Conservation (phyloP, 2,329 filamentous ascomycete species). For the Pestalotiopsis sp. region DNA sequence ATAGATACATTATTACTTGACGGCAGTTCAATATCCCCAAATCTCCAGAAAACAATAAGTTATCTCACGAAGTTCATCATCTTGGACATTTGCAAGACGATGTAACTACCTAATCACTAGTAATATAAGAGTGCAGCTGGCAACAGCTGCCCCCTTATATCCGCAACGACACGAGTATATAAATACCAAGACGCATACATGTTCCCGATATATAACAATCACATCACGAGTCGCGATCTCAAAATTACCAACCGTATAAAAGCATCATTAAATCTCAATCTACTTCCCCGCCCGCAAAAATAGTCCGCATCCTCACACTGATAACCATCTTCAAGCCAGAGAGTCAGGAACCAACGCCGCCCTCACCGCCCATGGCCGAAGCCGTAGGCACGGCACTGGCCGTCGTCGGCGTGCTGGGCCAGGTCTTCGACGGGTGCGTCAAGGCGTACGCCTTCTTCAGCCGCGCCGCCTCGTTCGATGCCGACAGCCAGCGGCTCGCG, state of each 20-base stretch:
- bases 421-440: slow-evolving; percentile 50
- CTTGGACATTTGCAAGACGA: no score
- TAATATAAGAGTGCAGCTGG: neutral
- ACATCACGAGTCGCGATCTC: neutral
- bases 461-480: slow-evolving; percentile 42
- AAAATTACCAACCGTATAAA: neutral
- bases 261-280: neutral
- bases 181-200: neutral
- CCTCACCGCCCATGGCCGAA: slow-evolving; percentile 35
- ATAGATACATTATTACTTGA: no score
- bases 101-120: no score
- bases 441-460: slow-evolving; percentile 49
- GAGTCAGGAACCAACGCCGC: neutral
- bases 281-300: neutral
- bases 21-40: no score
- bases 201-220: neutral
- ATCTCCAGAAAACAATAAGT: no score
- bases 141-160: neutral
- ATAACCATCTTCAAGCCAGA: neutral
- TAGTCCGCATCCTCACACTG: neutral
- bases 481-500: slow-evolving; percentile 44
- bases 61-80: no score
- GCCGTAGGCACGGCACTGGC: slow-evolving; percentile 44
- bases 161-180: neutral
- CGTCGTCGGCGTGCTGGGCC: slow-evolving; percentile 46